Percentiles rank a stretch among this genome's conserved stretches.
Evolutionary conservation across 495 filamentous ascomycete species (phyloP).

Genomic region (Aspergillus baeticus): DNA sequence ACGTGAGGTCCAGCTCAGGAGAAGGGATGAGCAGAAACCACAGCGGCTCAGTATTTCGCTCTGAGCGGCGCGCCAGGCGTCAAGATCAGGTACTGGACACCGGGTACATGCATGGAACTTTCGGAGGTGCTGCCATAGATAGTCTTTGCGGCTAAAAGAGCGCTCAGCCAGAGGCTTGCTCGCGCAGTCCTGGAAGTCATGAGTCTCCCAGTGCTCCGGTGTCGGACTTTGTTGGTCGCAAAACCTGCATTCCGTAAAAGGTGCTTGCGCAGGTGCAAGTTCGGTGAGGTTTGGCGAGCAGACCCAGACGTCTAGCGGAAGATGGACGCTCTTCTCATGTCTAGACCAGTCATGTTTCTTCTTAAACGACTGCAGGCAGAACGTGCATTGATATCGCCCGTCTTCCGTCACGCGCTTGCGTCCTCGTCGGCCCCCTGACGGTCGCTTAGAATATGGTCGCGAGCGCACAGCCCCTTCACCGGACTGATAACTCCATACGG

Average conservation of each 20-base stretch:
- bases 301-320: conserved; percentile 76
- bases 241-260: conserved; percentile 54
- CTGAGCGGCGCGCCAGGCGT: conserved; percentile 63
- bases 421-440: conserved; percentile 20
- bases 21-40: conserved; percentile 63
- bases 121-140: conserved; percentile 76
- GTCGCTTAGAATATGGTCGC: conserved; percentile 12
- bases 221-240: conserved; percentile 60
- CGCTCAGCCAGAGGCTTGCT: conserved; percentile 62
- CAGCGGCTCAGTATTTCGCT: conserved; percentile 64
- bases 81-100: conserved; percentile 58
- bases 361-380: conserved; percentile 77
- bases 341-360: conserved; percentile 85
- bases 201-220: conserved; percentile 62
- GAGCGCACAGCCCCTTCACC: conserved; percentile 23
- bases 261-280: conserved; percentile 11
- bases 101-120: conserved; percentile 70
- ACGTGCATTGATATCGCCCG: conserved; percentile 70
- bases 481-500: conserved; percentile 48
- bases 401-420: conserved; percentile 44
- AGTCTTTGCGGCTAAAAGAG: conserved; percentile 82
- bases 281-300: conserved; percentile 38
- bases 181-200: conserved; percentile 70
- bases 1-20: conserved; percentile 62
- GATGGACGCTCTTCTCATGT: conserved; percentile 78